Base-by-base conservation (phyloP, 768 basidiomycete species). In the Coprinopsis cinerea region DNA sequence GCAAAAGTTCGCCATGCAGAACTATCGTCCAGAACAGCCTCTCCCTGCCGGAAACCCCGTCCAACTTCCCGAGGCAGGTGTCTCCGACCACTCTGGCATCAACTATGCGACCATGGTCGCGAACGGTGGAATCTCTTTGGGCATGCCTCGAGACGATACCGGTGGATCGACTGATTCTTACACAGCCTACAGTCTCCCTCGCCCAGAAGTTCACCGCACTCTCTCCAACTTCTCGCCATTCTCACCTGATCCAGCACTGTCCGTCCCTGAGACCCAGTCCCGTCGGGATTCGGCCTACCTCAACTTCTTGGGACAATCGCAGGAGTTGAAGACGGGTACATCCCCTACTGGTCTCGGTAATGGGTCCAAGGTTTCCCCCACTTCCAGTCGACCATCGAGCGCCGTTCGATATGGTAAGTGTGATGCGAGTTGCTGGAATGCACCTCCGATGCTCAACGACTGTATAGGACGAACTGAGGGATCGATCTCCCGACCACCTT, bases 201-300 rank as follows among this genome's bases (percentile, higher is more conserved):
- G 66, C 35, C 60, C 67, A 10, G 70, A 69, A n/a, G 53, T 67
- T 14, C 65, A 68, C 37, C 68, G 70, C 39, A 47, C 64, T 3
- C 65, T 63, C 44, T 67, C 71, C 17, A 70, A 64, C 51, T 89
- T 89, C 63, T 84, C 85, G 5, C 87, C 87, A 2, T 90, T 90
- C 67, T 89, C 88, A 1, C 87, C 87, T 7, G 87, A 89, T 57
- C 81, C 83, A 7, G 83, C 78, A 55, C 63, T 71, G 43, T 54
- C 57, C 47, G 56, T 53, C 20, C 55, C 64, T 3, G 69, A 73
- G 52, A 63, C 62, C 37, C 53, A 63, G 55, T n/a, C n/a, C n/a
- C 62, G 64, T 36, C 71, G 68, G 52, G 72, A 68, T 47, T 67
- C 65, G 25, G 64, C 64, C 71, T 7, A 71, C 74, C 39, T 78